Base-by-base conservation (phyloP, 257 asterid genomes). In the Scutellaria galericulata region DNA sequence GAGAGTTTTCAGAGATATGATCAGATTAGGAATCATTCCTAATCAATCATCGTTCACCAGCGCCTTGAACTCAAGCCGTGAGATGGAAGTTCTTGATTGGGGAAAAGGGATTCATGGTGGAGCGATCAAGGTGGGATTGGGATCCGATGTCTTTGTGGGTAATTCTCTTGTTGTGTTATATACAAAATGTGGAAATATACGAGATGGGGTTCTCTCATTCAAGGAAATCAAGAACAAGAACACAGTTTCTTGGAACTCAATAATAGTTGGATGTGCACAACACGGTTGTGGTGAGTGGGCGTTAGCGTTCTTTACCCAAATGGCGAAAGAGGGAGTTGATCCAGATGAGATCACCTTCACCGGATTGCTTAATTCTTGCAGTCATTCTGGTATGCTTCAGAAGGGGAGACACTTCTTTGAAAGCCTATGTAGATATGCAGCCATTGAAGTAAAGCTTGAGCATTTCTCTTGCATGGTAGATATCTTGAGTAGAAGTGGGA, bases 21-120 rank as follows among this genome's bases (percentile, higher is more conserved):
- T 86, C 27, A 80, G 89, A 72, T 60, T 74, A 22, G 85, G 91
- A n/a, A 51, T 94, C 6, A 14, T 80, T 64, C 98, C 98, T 4
- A 94, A 94, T 64, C 97, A 94, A 55, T 89, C 97, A 71, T 85
- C 98, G 22, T 88, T 91, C 78, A 81, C 99, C 7, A 91, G 99
- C 78, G 96, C 88, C 54, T 79, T 94, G 84, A 84, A 87, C 73
- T 87, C 98, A 41, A 77, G 81, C 80, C 72, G 86, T 50, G 95
- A 84, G 77, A 78, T 87, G 71, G 96, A 86, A 80, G 81, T 70
- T 51, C 41, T 79, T 67, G 90, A 84, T 46, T 79, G 72, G 65
- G 97, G 99, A 18, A 87, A 80, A 83, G 83, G 71, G 71, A 77
- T 89, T 79, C 97, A 94, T 39, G 76, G 88, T 40, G 80, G 83